Evolutionary conservation across 2,329 filamentous ascomycete genomes (phyloP), one percentile per base, ranked within the genome.

Genomic region (Plectosphaerella plurivora): DNA sequence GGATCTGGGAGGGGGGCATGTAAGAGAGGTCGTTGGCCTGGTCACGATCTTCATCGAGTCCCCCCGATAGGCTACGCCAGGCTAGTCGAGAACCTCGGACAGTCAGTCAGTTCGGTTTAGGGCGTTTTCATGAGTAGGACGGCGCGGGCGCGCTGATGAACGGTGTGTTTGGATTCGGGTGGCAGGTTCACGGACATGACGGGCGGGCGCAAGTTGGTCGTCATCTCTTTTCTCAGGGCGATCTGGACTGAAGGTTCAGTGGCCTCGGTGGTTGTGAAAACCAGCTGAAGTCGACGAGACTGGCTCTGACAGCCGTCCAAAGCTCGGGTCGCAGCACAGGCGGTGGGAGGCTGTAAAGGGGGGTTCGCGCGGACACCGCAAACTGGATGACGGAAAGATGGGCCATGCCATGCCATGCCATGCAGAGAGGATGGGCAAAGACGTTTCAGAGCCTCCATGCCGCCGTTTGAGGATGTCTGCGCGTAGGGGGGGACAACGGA

Each of bases 381-480:
- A 8, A 12, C 4, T 9, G 28, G 28, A 33, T 33, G 28, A 33
- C 9, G 28, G 28, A 12, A 9, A 33, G 28, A 33, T 33, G 28
- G 28, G 28, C 28, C 28, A 33, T 33, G 37, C 4, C 3, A 39
- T 7, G 37, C 9, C 7, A 39, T 14, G 37, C 7, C 37, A 37
- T 15, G 22, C 22, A 22, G 28, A 22, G 28, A 18, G 41, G n/a
- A 18, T 20, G 18, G 28, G 41, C 16, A 49, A 49, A 22, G 36
- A 15, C 36, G 47, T 49, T 49, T 49, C 47, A 49, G 47, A 49
- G 47, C 36, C 47, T 22, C 47, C 47, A 49, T 49, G 16, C 47
- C 35, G 47, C 47, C 36, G 47, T 49, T 49, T 49, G 33, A 36
- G n/a, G 33, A 25, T 41, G 47, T 49, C 35, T 22, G 47, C 47